phyloP scores from a whole-genome alignment of 2,329 filamentous ascomycete genomes.

The Diatrype stigma region DNA sequence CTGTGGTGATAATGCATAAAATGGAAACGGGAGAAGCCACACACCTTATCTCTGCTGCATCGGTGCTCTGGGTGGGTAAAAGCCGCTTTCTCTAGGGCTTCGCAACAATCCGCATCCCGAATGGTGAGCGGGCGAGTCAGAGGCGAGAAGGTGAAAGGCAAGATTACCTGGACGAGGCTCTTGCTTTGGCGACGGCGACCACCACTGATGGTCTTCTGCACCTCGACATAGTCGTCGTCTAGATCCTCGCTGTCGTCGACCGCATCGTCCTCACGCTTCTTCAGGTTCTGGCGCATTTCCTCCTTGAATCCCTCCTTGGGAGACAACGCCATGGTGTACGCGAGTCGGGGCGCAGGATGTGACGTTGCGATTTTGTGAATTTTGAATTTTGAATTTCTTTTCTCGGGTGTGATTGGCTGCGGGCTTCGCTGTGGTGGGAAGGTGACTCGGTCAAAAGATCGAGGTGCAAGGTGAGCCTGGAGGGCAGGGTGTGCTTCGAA shows the following conservation, averaged over 20 bases:
- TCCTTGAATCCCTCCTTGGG: conserved; percentile 1
- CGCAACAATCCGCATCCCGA: conserved; percentile 58
- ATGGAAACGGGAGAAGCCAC: conserved; percentile 6
- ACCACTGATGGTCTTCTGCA: conserved; percentile 37
- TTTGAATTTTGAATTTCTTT: neutral
- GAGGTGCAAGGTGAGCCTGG: no score
- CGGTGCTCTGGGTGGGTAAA: conserved; percentile 47
- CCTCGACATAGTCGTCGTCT: conserved; percentile 31
- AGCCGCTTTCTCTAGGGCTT: conserved; percentile 51
- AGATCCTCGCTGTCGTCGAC: conserved; percentile 38
- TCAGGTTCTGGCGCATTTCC: neutral
- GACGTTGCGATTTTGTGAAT: neutral
- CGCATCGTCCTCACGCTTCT: conserved; percentile 18
- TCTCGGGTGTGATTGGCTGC: neutral
- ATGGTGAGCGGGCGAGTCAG: conserved; percentile 70
- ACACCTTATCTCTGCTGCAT: conserved; percentile 51
- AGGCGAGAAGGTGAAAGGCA: conserved; percentile 62
- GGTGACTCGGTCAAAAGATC: neutral
- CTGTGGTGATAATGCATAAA: neutral
- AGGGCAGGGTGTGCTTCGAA: no score
- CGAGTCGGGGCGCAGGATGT: neutral
- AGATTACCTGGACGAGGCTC: conserved; percentile 35
- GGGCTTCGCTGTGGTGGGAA: neutral
- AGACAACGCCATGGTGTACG: neutral
- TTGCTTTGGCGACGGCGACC: conserved; percentile 32